Conservation (phyloP, 768 basidiomycete genomes). For the Pholiota microspora region DNA sequence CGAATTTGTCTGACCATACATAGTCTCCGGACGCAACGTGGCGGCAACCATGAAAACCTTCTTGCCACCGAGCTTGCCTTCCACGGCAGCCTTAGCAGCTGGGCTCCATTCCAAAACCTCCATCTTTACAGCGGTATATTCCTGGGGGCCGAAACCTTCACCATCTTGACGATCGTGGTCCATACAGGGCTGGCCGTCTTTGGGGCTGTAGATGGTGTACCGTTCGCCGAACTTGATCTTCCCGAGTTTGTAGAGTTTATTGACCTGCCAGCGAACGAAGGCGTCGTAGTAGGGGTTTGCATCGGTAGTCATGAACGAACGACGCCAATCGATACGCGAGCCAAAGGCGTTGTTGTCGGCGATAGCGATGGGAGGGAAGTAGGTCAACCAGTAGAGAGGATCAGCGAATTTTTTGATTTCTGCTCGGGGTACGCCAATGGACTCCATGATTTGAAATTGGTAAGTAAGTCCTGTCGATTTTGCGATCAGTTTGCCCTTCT, state of each 20-base stretch:
- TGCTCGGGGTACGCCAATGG: slow-evolving; percentile 80
- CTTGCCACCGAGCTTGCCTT: slow-evolving; percentile 67
- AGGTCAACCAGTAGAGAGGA: slow-evolving; percentile 87
- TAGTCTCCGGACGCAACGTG: slow-evolving; percentile 94
- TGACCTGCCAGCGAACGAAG: slow-evolving; percentile 98
- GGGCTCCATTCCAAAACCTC: slow-evolving; percentile 84
- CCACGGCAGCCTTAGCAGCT: slow-evolving; percentile 61
- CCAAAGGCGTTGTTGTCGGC: slow-evolving; percentile 86
- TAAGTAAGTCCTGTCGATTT: slow-evolving; percentile 94
- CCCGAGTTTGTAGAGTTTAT: slow-evolving; percentile 80
- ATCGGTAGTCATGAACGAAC: slow-evolving; percentile 91
- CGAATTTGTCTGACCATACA: slow-evolving; percentile 97
- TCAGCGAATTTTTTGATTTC: slow-evolving; percentile 98
- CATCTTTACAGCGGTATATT: slow-evolving; percentile 95
- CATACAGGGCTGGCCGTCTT: slow-evolving; percentile 99
- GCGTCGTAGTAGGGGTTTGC: slow-evolving; percentile 96
- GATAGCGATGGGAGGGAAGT: slow-evolving; percentile 95
- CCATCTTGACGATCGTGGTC: slow-evolving; percentile 97
- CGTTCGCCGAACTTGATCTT: slow-evolving; percentile 99
- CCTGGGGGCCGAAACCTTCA: slow-evolving; percentile 92
- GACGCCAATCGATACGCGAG: slow-evolving; percentile 97
- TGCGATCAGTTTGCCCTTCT: slow-evolving; percentile 92
- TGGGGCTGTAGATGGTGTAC: slow-evolving; percentile 97
- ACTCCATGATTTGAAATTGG: slow-evolving; percentile 99
- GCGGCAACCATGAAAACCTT: slow-evolving; percentile 94